These are phyloP conservation scores for Trichoderma asperellum DNA, from an alignment of 2,329 filamentous ascomycete species.

Conservation along the genomic window DNA sequence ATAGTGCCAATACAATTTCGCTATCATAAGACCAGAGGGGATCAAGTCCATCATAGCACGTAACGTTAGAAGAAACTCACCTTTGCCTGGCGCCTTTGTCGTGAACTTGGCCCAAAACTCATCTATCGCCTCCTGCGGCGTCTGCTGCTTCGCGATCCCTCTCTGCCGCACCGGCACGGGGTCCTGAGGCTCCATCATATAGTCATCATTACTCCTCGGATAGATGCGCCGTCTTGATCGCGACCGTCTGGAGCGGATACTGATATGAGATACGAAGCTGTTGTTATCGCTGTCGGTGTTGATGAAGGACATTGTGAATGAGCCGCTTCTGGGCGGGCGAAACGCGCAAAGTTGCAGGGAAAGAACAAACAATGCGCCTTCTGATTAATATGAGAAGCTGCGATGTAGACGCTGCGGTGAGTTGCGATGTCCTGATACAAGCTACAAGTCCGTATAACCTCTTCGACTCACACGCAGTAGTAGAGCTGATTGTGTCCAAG, in stretches of 20 bases:
- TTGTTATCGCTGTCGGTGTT: slow-evolving; percentile 20
- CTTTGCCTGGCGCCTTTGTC: slow-evolving; percentile 72
- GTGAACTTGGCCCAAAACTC: slow-evolving; percentile 76
- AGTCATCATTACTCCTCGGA: neutral
- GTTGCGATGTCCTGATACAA: neutral
- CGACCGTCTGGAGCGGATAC: slow-evolving; percentile 6
- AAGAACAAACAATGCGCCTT: neutral
- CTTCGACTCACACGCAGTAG: neutral
- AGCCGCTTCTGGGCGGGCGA: neutral
- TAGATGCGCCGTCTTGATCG: slow-evolving; percentile 9
- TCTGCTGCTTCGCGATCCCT: slow-evolving; percentile 49
- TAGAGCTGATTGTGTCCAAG: neutral
- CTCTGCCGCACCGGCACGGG: neutral
- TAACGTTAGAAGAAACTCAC: slow-evolving; percentile 38
- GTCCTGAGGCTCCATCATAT: slow-evolving; percentile 10
- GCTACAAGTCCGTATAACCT: neutral
- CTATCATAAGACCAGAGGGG: neutral
- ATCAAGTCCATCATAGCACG: neutral
- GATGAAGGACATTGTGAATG: slow-evolving; percentile 12
- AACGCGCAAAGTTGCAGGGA: neutral
- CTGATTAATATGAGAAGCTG: neutral
- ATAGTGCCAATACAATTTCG: neutral
- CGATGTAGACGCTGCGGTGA: neutral
- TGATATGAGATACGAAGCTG: slow-evolving; percentile 14
- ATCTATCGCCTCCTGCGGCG: slow-evolving; percentile 70